Conservation (phyloP, 768 basidiomycete species). For the Boletus coccyginus region DNA sequence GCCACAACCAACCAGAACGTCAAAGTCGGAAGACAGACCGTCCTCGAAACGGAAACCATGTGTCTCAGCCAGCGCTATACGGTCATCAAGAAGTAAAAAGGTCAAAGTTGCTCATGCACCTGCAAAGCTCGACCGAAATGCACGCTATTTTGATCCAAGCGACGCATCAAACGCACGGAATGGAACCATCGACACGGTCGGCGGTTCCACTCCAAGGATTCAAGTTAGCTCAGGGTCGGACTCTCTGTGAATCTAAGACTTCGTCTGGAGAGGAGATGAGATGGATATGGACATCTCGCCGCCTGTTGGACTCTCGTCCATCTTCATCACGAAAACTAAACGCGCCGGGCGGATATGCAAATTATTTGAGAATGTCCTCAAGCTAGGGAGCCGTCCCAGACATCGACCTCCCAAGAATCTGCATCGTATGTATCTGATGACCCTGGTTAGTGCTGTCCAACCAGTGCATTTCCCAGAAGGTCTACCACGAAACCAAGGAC, state of each 20-base stretch:
- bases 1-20: slow-evolving; percentile 2
- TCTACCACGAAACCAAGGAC: slow-evolving; percentile 27
- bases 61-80: slow-evolving; percentile 14
- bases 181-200: neutral
- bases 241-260: neutral
- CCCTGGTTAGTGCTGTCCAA: slow-evolving; percentile 4
- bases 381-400: slow-evolving; percentile 35
- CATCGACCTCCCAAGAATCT: slow-evolving; percentile 47
- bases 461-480: slow-evolving; percentile 17
- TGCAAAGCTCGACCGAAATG: slow-evolving; percentile 16
- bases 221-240: slow-evolving; percentile 33
- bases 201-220: slow-evolving; percentile 35
- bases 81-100: slow-evolving; percentile 28
- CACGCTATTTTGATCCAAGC: slow-evolving; percentile 34
- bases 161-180: slow-evolving; percentile 34
- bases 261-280: slow-evolving; percentile 26
- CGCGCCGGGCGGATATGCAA: slow-evolving; percentile 55
- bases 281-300: slow-evolving; percentile 15
- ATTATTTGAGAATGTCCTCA: slow-evolving; percentile 62
- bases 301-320: slow-evolving; percentile 10
- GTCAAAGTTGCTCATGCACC: slow-evolving; percentile 27
- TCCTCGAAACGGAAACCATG: slow-evolving; percentile 47
- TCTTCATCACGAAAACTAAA: slow-evolving; percentile 17
- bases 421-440: slow-evolving; percentile 41
- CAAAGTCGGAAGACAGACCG: slow-evolving; percentile 16